A percentile compares a stretch with the other conserved stretches of the same genome.
Conservation (phyloP, 495 filamentous ascomycete species). For the Stereocaulon alpinum region DNA sequence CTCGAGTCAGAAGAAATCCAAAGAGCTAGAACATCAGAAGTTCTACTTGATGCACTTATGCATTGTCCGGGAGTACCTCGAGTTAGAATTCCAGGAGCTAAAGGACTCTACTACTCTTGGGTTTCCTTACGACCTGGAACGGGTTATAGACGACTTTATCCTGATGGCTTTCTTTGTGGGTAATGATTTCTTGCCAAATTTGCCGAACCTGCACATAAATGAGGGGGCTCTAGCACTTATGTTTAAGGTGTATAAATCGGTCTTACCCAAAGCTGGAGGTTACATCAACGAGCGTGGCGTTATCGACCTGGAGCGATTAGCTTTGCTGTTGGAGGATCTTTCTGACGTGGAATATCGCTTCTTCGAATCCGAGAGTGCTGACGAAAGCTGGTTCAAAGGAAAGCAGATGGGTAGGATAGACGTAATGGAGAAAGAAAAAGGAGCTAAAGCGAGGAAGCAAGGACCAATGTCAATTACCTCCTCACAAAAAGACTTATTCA, state of each 20-base stretch:
- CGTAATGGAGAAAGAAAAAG: slow-evolving; percentile 48
- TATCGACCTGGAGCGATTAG: slow-evolving; percentile 75
- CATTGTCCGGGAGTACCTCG: slow-evolving; percentile 93
- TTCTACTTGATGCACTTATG: slow-evolving; percentile 97
- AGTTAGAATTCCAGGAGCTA: slow-evolving; percentile 92
- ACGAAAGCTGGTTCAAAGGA: slow-evolving; percentile 80
- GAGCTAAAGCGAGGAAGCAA: slow-evolving; percentile 32
- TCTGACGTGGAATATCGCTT: slow-evolving; percentile 78
- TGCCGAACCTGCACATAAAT: slow-evolving; percentile 96
- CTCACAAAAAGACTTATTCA: slow-evolving; percentile 70
- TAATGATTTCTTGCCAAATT: slow-evolving; percentile 96
- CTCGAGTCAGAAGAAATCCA: slow-evolving; percentile 72
- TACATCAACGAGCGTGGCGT: slow-evolving; percentile 94
- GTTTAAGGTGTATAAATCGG: slow-evolving; percentile 92
- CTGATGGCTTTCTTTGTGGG: slow-evolving; percentile 99
- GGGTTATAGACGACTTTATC: slow-evolving; percentile 97
- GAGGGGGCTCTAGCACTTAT: slow-evolving; percentile 91
- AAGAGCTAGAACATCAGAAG: slow-evolving; percentile 96
- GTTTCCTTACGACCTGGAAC: slow-evolving; percentile 88
- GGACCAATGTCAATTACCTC: slow-evolving; percentile 67
- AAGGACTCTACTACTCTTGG: slow-evolving; percentile 62
- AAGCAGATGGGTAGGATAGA: slow-evolving; percentile 60
- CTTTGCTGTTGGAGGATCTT: slow-evolving; percentile 70
- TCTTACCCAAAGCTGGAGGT: slow-evolving; percentile 77
- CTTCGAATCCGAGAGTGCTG: slow-evolving; percentile 82